These are phyloP conservation scores for Blastobotrys elegans DNA, from an alignment of 1,139 yeast species.

Conservation along the genomic window DNA sequence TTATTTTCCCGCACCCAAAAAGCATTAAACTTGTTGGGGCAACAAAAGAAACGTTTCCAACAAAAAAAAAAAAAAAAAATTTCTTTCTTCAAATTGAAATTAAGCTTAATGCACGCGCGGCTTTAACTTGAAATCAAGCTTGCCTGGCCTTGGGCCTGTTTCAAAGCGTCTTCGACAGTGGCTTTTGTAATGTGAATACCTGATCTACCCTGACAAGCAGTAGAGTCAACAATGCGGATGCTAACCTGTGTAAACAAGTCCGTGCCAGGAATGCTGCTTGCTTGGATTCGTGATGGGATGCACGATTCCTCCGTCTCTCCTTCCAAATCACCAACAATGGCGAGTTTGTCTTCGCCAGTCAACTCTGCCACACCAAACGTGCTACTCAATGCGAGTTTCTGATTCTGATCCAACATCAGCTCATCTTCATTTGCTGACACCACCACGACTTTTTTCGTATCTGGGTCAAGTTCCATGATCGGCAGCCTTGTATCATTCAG, in stretches of 20 bases:
- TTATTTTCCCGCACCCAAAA: no score
- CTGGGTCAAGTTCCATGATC: constrained; percentile 44
- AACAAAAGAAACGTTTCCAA: background rate
- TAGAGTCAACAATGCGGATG: constrained; percentile 18
- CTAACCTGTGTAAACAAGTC: constrained; percentile 21
- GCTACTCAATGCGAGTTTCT: constrained; percentile 40
- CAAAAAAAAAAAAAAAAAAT: background rate
- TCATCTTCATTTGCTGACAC: constrained; percentile 35
- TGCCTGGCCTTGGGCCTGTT: constrained; percentile 9
- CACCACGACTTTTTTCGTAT: constrained; percentile 36
- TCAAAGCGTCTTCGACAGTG: constrained; percentile 16
- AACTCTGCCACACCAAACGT: constrained; percentile 56
- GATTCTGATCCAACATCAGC: background rate
- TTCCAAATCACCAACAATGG: constrained; percentile 61
- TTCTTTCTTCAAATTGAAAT: background rate
- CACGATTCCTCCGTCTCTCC: constrained; percentile 73
- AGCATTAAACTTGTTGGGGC: constrained; percentile 1
- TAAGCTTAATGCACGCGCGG: background rate
- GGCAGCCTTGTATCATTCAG: constrained; percentile 61
- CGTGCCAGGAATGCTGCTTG: constrained; percentile 32
- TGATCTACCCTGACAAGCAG: constrained; percentile 14
- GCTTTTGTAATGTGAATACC: constrained; percentile 17
- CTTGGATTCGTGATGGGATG: constrained; percentile 41
- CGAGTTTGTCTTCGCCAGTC: constrained; percentile 32
- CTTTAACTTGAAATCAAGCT: background rate